These are phyloP conservation scores for Agaricus blazei DNA, from an alignment of 768 basidiomycete species.

Conservation along the genomic window DNA sequence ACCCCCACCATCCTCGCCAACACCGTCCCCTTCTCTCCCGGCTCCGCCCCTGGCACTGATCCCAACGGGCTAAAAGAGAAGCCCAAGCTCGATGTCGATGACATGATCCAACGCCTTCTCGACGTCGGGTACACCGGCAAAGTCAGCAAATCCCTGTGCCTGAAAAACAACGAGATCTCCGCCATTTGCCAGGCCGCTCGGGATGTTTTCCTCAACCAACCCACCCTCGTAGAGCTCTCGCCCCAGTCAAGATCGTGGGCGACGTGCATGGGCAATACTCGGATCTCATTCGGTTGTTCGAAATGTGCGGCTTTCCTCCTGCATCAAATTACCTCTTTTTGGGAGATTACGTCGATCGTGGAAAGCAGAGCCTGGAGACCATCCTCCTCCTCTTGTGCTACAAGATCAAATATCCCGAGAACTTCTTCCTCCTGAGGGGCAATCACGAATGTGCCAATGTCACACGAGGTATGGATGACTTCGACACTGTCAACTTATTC, in stretches of 20 bases:
- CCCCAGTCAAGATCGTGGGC: slow-evolving; percentile 99
- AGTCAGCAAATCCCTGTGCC: slow-evolving; percentile 90
- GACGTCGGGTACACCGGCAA: slow-evolving; percentile 98
- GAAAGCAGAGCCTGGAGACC: slow-evolving; percentile 97
- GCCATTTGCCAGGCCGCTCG: slow-evolving; percentile 93
- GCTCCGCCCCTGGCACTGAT: slow-evolving; percentile 41
- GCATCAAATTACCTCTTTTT: slow-evolving; percentile 97
- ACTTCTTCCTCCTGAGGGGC: slow-evolving; percentile 95
- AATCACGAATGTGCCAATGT: slow-evolving; percentile 99
- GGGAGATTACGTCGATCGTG: slow-evolving; percentile 98
- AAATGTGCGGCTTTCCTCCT: slow-evolving; percentile 99
- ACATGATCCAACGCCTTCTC: slow-evolving; percentile 94
- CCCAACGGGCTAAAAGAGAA: slow-evolving; percentile 47
- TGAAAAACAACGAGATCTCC: slow-evolving; percentile 95
- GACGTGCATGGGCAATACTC: slow-evolving; percentile 99
- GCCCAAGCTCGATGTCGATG: slow-evolving; percentile 86
- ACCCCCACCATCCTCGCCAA: slow-evolving; percentile 86
- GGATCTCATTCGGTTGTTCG: slow-evolving; percentile 96
- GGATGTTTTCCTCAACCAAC: slow-evolving; percentile 94
- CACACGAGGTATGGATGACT: slow-evolving; percentile 73
- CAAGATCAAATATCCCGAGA: slow-evolving; percentile 99
- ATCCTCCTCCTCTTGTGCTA: slow-evolving; percentile 95
- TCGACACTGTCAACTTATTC: slow-evolving; percentile 6
- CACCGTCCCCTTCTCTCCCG: slow-evolving; percentile 47
- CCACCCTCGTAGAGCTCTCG: slow-evolving; percentile 93